phyloP scores from a whole-genome alignment of 257 asterid genomes.

The Capsicum rhomboideum region DNA sequence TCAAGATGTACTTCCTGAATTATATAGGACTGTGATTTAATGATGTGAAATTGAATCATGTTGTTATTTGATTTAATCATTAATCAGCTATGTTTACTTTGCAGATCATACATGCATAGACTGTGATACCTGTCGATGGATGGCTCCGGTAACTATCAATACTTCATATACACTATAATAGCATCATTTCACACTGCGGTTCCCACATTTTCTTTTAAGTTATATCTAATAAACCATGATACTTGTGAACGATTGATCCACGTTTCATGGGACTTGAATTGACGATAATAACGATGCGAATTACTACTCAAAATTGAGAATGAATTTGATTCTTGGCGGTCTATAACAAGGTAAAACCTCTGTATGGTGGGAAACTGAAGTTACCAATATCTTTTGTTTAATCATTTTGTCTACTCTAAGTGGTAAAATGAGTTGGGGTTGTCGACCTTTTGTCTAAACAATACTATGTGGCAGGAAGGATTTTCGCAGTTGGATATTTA shows the following conservation, averaged over 20 bases:
- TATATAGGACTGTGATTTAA: neutral
- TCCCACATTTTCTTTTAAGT: neutral
- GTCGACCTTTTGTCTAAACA: neutral
- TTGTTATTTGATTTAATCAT: neutral
- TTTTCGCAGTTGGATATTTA: neutral
- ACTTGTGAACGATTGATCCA: neutral
- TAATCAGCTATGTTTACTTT: neutral
- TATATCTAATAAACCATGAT: neutral
- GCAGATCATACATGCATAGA: conserved; percentile 5
- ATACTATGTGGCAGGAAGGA: neutral
- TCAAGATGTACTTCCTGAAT: neutral
- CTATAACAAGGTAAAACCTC: neutral
- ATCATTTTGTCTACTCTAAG: neutral
- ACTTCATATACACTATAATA: neutral
- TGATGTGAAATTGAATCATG: neutral
- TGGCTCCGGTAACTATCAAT: neutral
- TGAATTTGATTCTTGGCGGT: neutral
- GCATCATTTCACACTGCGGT: neutral
- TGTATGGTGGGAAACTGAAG: neutral
- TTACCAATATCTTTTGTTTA: neutral
- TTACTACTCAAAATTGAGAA: neutral
- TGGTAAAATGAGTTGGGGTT: neutral
- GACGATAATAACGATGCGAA: neutral
- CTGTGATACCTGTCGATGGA: conserved; percentile 3
- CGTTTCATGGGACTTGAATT: neutral